Base-by-base conservation (phyloP, 1,284 basidiomycete genomes). In the Cutaneotrichosporon mucoides region DNA sequence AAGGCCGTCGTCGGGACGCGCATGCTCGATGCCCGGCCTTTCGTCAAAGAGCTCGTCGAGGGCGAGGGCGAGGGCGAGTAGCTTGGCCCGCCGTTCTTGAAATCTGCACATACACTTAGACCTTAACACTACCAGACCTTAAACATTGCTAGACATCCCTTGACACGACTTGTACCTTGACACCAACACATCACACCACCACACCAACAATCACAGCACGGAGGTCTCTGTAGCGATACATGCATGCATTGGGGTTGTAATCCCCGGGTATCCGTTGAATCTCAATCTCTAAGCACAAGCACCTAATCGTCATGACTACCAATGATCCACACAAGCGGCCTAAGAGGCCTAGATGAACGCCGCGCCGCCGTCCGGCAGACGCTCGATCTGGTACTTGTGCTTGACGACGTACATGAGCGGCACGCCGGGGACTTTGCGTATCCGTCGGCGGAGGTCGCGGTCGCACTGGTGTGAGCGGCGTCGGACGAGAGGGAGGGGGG, bases 351-450 rank as follows among this genome's bases (percentile, higher is more conserved):
- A 69, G 36, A 56, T 59, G 59, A 69, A 69, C 46, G 66, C 51
- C 6, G 68, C 64, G 34, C 68, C 68, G 36, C 68, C 68, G 46
- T 97, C 93, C 50, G 93, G 93, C 57, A 97, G 79, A 56, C 93
- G 82, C 78, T 97, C 93, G 62, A 97, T 93, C 53, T 92, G 91
- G 71, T 96, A 97, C 73, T 87, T 82, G 72, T 89, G 83, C 74
- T 86, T 86, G 65, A 92, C 90, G 71, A 97, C 95, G 75, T 95
- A 96, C 93, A 97, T 95, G 64, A 96, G 81, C 53, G 93, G 93
- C 42, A 96, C 89, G 60, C 93, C 93, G 37, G 94, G 94, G 36
- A 96, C 81, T 76, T 97, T 94, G 41, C 96, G 84, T 75, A 99
- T 88, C 56, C 96, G 83, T 53, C 94, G 82, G 43, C 96, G 84